Base-by-base conservation (phyloP, 257 asterid genomes). In the Schizonepeta tenuifolia region DNA sequence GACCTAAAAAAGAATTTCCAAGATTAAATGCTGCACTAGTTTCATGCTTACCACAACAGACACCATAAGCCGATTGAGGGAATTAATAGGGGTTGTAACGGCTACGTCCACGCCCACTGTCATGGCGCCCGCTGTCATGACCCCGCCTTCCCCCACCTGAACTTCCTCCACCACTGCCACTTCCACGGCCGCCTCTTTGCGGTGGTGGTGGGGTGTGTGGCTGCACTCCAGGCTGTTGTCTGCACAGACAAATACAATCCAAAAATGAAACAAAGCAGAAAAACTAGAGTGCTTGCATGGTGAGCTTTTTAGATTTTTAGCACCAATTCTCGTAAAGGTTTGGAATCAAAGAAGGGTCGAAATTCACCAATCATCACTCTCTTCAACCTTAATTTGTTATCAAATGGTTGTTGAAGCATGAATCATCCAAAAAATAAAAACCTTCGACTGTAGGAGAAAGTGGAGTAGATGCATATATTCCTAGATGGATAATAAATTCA, bases 181-280 rank as follows among this genome's bases (percentile, higher is more conserved):
- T 68, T 71, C 87, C 76, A 55, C 84, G 83, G 51, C 93, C 92
- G 2, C 96, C 95, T 81, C 96, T 83, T 36, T 86, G 92, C 18
- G 75, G 82, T 56, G 94, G 88, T 22, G 85, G 87, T 10, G 80
- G 84, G 9, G 88, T 70, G 73, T 79, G 94, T 54, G 83, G 77
- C 76, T 89, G 90, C 72, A 84, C 63, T 36, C 93, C 96, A 13
- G 97, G 96, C 80, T 93, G 98, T 89, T 93, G 98, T 86, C 98
- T 93, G 73, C 17, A 83, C 13, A 36, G 13, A 20, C 22, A 66
- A 59, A 46, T 36, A 44, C 5, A 75, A 20, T 64, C 17, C 72
- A 31, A 31, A 1, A 65, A 9, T 3, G 18, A 38, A 41, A 13
- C 15, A 14, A 40, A 63, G 20, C 55, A 47, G 8, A 41, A 69